Evolutionary conservation across 371 early-diverging fungal genomes (phyloP), one percentile per base, ranked within the genome.

Genomic region (Mortierella sp.): DNA sequence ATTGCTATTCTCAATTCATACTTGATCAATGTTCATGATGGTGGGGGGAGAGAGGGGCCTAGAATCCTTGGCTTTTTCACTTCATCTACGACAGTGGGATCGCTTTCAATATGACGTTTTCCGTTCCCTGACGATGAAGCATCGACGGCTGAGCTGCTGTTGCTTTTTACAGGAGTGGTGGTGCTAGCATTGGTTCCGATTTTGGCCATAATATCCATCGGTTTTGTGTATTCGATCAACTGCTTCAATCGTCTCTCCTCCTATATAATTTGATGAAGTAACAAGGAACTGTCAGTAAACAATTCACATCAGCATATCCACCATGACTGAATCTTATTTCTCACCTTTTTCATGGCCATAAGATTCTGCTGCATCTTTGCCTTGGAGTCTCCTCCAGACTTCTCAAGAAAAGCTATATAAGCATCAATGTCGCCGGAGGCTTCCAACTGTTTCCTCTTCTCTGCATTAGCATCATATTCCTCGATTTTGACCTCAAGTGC

Each of bases 391-490:
- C 70, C 72, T 6, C 69, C 66, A 0, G 72, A 60, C 40, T 75
- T 70, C 20, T 75, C 73, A 2, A 81, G 70, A 28, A 64, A 69
- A 5, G 69, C 61, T 90, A 93, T 90, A 57, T 86, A 92, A 2
- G 87, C 85, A 66, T 94, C 94, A 28, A 94, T 59, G 65, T 92
- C 94, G 39, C 92, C 87, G 4, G 90, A 89, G 5, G 84, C 84
- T 30, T 79, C 84, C 22, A 77, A 66, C 10, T 63, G 55, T 54
- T 78, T 85, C 18, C 65, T 62, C 12, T 73, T 83, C 6, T 67
- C 84, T 26, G 72, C 84, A 58, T 61, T 66, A 20, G 59, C 66
- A 22, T 68, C 83, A 39, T 70, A 68, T 2, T 70, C 73, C 54
- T 78, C 72, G 40, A 89, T 80, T 28, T 84, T 70, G 16, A 63